Evolutionary conservation across 495 filamentous ascomycete species (phyloP).

Genomic region (Talaromyces adpressus): DNA sequence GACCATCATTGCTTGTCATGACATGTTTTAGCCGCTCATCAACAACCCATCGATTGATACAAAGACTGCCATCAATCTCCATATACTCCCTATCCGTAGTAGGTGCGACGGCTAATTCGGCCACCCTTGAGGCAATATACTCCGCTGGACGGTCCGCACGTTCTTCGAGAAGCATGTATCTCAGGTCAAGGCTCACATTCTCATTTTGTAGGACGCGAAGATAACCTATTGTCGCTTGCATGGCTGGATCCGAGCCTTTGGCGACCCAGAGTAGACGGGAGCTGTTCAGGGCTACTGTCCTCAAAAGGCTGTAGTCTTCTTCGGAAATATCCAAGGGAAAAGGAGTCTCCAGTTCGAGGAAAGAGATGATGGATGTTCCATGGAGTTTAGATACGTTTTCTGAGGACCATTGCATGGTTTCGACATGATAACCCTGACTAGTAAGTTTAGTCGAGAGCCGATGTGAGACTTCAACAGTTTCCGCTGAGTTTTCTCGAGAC

Average conservation of each 20-base stretch:
- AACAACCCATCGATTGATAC: constrained; percentile 3
- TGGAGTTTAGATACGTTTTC: neutral
- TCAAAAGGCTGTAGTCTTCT: constrained; percentile 18
- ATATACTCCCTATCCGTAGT: neutral
- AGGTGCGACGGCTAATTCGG: neutral
- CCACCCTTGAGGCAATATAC: neutral
- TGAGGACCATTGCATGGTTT: neutral
- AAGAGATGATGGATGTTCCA: constrained; percentile 14
- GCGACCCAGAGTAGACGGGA: constrained; percentile 26
- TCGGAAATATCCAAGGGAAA: constrained; percentile 24
- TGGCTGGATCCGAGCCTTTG: constrained; percentile 5
- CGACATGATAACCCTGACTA: neutral
- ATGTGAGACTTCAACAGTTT: neutral
- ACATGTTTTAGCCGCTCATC: neutral
- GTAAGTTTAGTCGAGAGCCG: neutral
- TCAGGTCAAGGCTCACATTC: constrained; percentile 7
- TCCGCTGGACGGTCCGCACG: neutral
- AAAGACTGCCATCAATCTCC: constrained; percentile 1
- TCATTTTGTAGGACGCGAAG: constrained; percentile 10
- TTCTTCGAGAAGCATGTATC: neutral
- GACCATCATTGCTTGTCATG: neutral
- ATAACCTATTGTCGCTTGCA: constrained; percentile 9
- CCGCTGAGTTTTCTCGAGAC: neutral
- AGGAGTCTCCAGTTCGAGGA: constrained; percentile 26
- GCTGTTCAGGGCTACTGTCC: constrained; percentile 18